A percentile compares a stretch with the other conserved stretches of the same genome.
phyloP scores from a whole-genome alignment of 169 alveolate species.

The Plasmodium vivax region DNA sequence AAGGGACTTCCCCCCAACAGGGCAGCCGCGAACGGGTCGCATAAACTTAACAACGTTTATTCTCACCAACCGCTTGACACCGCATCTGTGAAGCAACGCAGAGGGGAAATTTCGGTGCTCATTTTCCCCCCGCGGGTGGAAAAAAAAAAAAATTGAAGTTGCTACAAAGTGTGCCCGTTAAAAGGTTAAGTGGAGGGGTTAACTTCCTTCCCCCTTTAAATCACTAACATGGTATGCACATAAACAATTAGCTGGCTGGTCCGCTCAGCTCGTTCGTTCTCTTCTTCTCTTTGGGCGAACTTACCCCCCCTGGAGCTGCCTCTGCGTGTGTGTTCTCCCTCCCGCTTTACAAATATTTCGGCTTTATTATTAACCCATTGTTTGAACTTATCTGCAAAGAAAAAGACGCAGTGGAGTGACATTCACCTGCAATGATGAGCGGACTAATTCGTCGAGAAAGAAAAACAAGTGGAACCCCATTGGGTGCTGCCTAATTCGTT shows the following conservation, averaged over 20 bases:
- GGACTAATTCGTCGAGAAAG: neutral
- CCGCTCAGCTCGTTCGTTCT: neutral
- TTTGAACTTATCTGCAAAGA: conserved; percentile 39
- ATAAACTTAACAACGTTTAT: neutral
- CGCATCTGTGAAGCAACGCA: neutral
- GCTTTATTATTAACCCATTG: conserved; percentile 45
- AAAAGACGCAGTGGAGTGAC: neutral
- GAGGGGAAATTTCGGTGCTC: neutral
- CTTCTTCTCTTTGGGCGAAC: neutral
- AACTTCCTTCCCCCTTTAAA: neutral
- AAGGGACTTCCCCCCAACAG: neutral
- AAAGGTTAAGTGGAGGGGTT: neutral
- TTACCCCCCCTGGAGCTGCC: neutral
- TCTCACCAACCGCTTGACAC: neutral
- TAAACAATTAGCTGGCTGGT: neutral
- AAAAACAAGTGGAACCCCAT: neutral
- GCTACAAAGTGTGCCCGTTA: neutral
- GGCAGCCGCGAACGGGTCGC: neutral
- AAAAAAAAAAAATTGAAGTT: neutral
- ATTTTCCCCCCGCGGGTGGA: neutral
- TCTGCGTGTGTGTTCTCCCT: neutral
- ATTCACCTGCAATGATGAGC: neutral
- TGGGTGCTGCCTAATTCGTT: neutral
- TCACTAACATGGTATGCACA: neutral
- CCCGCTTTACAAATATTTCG: conserved; percentile 23